Conservation (phyloP, 2,329 filamentous ascomycete species). For the Beauveria caledonica region DNA sequence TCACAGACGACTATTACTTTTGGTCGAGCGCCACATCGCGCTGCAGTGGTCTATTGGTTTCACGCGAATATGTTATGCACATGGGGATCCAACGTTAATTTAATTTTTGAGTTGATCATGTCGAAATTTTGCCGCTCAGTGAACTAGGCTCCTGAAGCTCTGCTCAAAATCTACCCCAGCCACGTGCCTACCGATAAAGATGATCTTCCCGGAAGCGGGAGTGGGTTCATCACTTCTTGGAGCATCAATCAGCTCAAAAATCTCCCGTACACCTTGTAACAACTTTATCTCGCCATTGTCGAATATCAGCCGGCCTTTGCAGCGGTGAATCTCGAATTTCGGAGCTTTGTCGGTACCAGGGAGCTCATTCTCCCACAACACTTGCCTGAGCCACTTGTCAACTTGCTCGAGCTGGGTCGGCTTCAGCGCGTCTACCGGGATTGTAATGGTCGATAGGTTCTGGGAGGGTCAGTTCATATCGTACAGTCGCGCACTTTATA, state of each 20-base stretch:
- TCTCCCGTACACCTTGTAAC: slow-evolving; percentile 83
- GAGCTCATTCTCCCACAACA: slow-evolving; percentile 73
- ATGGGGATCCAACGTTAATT: background rate
- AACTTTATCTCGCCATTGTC: slow-evolving; percentile 60
- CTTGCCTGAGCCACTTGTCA: slow-evolving; percentile 72
- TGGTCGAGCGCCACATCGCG: background rate
- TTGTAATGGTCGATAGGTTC: slow-evolving; percentile 57
- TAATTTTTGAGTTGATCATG: background rate
- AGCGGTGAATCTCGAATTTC: slow-evolving; percentile 72
- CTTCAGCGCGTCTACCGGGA: slow-evolving; percentile 56
- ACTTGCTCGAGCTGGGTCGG: slow-evolving; percentile 51
- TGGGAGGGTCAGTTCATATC: background rate
- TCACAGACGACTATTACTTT: background rate
- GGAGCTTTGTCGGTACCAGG: slow-evolving; percentile 33
- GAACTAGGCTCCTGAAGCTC: slow-evolving; percentile 30
- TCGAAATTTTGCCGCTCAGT: slow-evolving; percentile 8
- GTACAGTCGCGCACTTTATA: background rate
- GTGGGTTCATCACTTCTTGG: slow-evolving; percentile 24
- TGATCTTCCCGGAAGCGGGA: slow-evolving; percentile 45
- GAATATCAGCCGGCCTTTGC: slow-evolving; percentile 72
- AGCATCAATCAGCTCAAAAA: slow-evolving; percentile 82
- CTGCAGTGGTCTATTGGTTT: background rate
- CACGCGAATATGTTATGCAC: background rate
- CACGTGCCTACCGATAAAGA: slow-evolving; percentile 54
- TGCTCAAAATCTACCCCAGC: slow-evolving; percentile 41